A percentile compares a stretch with the other conserved stretches of the same genome.
These are phyloP conservation scores for Colletotrichum nymphaeae DNA, from an alignment of 2,329 filamentous ascomycete species.

Conservation along the genomic window DNA sequence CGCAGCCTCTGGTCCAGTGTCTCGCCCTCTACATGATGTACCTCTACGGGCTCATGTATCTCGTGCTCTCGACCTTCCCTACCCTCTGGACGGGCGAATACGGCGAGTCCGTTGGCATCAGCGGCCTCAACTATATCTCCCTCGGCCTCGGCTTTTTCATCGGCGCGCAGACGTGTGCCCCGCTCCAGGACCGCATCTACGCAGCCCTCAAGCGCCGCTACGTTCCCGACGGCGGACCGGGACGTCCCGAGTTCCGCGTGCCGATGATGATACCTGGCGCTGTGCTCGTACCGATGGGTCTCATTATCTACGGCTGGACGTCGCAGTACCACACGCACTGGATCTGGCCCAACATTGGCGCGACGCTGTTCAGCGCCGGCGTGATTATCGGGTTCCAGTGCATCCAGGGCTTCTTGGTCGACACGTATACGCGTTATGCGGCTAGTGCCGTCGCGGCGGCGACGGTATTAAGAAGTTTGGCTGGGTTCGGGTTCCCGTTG, in stretches of 20 bases:
- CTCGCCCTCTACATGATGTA: constrained; percentile 59
- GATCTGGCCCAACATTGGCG: constrained; percentile 59
- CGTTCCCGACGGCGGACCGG: constrained; percentile 45
- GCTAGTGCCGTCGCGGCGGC: constrained; percentile 57
- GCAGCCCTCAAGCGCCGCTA: constrained; percentile 54
- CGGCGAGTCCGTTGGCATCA: constrained; percentile 53
- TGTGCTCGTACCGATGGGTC: constrained; percentile 53
- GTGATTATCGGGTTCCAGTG: constrained; percentile 56
- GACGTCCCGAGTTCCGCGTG: constrained; percentile 55
- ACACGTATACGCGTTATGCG: constrained; percentile 58
- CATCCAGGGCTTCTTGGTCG: constrained; percentile 59
- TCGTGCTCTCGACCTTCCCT: constrained; percentile 62
- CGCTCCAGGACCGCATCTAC: constrained; percentile 59
- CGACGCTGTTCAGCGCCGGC: constrained; percentile 50
- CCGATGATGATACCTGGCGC: constrained; percentile 55
- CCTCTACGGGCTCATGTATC: constrained; percentile 62
- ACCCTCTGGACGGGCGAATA: constrained; percentile 57
- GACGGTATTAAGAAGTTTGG: constrained; percentile 58
- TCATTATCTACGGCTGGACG: constrained; percentile 60
- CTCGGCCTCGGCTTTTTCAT: constrained; percentile 61
- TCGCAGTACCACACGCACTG: constrained; percentile 55
- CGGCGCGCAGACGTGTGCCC: constrained; percentile 56
- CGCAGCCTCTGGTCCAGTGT: constrained; percentile 59
- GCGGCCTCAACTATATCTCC: constrained; percentile 62
- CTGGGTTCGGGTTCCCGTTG: constrained; percentile 63